Base-by-base conservation (phyloP, 2,329 filamentous ascomycete species). In the Meredithiella fracta region DNA sequence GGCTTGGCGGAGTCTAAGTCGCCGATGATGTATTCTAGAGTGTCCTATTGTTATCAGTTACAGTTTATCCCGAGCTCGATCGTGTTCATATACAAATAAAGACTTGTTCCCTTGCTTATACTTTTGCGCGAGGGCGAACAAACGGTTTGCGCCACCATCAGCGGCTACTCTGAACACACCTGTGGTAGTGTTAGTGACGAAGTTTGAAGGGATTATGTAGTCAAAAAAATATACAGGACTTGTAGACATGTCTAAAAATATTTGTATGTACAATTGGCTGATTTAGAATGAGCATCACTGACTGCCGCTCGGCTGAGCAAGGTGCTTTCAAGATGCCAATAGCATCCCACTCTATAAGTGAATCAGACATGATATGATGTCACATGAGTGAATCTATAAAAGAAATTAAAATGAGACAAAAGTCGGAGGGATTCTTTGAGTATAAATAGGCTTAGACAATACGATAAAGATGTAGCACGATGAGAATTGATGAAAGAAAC, bases 121-220 rank as follows among this genome's bases (percentile, higher is more conserved):
- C 47, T 59, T 37, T 44, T 58, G 51, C 25, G 23, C 60, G 15
- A 73, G 66, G 31, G 73, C 65, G 57, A 73, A 70, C 68, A 96
- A 75, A 38, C 80, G 76, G 65, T 97, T 94, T 49, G 90, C 90
- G 23, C 89, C 92, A 56, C 90, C 92, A 70, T 98, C 92, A 26
- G 89, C 92, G 58, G 89, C 94, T 54, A 97, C 74, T 23, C 77
- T 78, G 59, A 82, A 76, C 22, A 70, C 1, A 40, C 9, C 31
- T 17, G 29, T 34, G 11, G 29, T 34, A 34, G 29, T 34, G 11
- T 34, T 34, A 5, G 11, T 34, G 29, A 11, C 11, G 29, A 34
- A 34, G 29, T 5, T 5, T 37, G 34, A 37, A 15, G 15, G 34
- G 15, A 7, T 37, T 37, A 37, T 37, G 15, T 37, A 7, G n/a